A percentile compares a stretch with the other conserved stretches of the same genome.
Evolutionary conservation across 2,329 filamentous ascomycete genomes (phyloP).

Genomic region (Calonectria naviculata): DNA sequence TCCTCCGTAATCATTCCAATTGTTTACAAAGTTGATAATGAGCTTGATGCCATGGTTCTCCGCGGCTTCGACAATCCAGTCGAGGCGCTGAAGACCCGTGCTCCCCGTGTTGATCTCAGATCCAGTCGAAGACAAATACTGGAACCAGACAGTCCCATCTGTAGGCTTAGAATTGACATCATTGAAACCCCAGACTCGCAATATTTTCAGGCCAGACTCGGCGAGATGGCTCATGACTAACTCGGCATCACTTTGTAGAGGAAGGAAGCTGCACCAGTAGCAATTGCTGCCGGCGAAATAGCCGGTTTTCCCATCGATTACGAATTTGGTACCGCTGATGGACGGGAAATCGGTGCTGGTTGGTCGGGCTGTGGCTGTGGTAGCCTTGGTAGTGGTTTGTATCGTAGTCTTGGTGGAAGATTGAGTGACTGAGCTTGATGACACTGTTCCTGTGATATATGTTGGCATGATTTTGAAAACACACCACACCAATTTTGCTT

Average conservation of each 20-base stretch:
- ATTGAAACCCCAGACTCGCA: conserved; percentile 73
- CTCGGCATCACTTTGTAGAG: conserved; percentile 67
- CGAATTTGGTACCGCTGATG: conserved; percentile 48
- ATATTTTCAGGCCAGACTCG: conserved; percentile 64
- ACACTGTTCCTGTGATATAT: neutral
- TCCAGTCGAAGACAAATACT: conserved; percentile 58
- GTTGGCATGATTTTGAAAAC: neutral
- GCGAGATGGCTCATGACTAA: conserved; percentile 59
- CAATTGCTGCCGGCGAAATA: conserved; percentile 67
- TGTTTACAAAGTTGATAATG: conserved; percentile 75
- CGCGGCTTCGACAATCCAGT: conserved; percentile 70
- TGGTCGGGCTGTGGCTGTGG: neutral
- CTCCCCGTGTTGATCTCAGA: conserved; percentile 71
- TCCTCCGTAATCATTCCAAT: conserved; percentile 76
- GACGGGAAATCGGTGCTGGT: conserved; percentile 30
- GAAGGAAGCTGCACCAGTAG: conserved; percentile 67
- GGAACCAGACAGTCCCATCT: conserved; percentile 56
- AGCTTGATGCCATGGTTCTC: conserved; percentile 70
- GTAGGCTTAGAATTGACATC: conserved; percentile 58
- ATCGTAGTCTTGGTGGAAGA: conserved; percentile 1
- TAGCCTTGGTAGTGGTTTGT: conserved; percentile 17
- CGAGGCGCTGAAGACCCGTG: conserved; percentile 69
- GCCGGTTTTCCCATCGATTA: conserved; percentile 55
- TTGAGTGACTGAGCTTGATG: neutral
- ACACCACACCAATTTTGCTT: neutral